phyloP scores from a whole-genome alignment of 2,329 filamentous ascomycete species.

The Aspergillus sp. region DNA sequence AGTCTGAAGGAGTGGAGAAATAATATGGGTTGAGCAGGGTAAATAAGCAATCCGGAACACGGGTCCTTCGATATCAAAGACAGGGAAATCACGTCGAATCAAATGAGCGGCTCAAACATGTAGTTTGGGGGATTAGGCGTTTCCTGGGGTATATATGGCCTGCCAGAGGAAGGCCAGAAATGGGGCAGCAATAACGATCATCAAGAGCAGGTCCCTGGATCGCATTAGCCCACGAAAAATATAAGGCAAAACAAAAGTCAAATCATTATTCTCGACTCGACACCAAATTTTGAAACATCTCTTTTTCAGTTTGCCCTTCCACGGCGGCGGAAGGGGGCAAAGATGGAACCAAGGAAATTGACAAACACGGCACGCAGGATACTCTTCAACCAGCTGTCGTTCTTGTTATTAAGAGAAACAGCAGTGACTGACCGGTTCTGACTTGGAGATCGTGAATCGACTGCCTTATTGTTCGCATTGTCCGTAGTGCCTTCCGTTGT shows the following conservation, averaged over 20 bases:
- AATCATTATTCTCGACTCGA: conserved; percentile 6
- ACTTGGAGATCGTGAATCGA: conserved; percentile 32
- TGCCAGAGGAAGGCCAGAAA: conserved; percentile 33
- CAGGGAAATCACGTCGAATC: conserved; percentile 35
- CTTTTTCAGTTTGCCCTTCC: conserved; percentile 31
- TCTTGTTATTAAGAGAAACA: conserved; percentile 39
- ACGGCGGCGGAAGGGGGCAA: conserved; percentile 40
- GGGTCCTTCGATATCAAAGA: conserved; percentile 29
- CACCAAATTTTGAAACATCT: conserved; percentile 8
- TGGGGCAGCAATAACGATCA: conserved; percentile 30
- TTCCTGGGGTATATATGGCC: conserved; percentile 25
- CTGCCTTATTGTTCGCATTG: conserved; percentile 20
- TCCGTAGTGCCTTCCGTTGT: conserved; percentile 13
- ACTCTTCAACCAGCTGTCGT: conserved; percentile 42
- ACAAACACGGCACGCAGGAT: conserved; percentile 42
- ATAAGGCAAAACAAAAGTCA: conserved; percentile 13
- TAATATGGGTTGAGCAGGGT: conserved; percentile 22
- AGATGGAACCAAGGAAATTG: conserved; percentile 41
- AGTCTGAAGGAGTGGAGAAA: conserved; percentile 15
- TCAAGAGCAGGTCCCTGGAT: conserved; percentile 34
- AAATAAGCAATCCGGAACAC: conserved; percentile 11
- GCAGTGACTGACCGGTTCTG: conserved; percentile 41
- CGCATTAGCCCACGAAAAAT: conserved; percentile 29
- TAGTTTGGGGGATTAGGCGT: conserved; percentile 15
- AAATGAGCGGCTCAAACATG: conserved; percentile 21